These are phyloP conservation scores for Porphyra umbilicalis DNA, from an alignment of 31 red algal species.

Conservation along the genomic window DNA sequence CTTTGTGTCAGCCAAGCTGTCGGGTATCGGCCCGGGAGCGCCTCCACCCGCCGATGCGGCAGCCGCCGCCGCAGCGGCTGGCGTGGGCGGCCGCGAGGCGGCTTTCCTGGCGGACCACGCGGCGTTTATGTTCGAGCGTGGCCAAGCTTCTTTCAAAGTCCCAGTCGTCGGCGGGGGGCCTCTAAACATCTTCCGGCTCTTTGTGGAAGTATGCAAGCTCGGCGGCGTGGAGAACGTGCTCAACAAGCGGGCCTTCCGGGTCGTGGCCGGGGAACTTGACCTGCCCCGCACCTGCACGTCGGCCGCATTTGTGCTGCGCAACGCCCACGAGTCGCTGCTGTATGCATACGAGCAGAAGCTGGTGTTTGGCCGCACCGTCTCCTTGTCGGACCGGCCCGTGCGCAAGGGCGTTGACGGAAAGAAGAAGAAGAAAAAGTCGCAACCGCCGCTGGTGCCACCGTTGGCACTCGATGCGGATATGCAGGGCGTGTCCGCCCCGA, in stretches of 20 bases:
- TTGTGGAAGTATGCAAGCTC: slow-evolving; percentile 56
- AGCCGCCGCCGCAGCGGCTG: background rate
- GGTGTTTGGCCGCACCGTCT: slow-evolving; percentile 9
- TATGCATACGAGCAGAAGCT: slow-evolving; percentile 86
- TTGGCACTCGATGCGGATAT: background rate
- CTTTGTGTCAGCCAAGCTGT: background rate
- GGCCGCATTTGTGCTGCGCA: slow-evolving; percentile 74
- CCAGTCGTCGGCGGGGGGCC: slow-evolving; percentile 70
- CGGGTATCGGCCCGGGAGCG: background rate
- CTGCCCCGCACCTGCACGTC: slow-evolving; percentile 82
- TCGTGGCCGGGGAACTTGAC: slow-evolving; percentile 62
- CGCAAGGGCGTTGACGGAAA: background rate
- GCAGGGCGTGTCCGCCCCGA: background rate
- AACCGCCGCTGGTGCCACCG: background rate
- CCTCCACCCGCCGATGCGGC: background rate
- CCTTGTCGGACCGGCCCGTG: background rate
- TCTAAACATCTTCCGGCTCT: slow-evolving; percentile 57
- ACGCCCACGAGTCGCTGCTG: slow-evolving; percentile 71
- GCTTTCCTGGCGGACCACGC: background rate
- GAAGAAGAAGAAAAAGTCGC: background rate
- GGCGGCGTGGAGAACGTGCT: slow-evolving; percentile 82
- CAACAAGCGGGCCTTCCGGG: slow-evolving; percentile 67
- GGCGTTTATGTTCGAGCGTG: background rate
- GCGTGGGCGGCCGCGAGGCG: background rate
- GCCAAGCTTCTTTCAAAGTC: slow-evolving; percentile 26